A percentile compares a stretch with the other conserved stretches of the same genome.
Evolutionary conservation across 2,329 filamentous ascomycete genomes (phyloP).

Genomic region (Dothideomycetes sp.): DNA sequence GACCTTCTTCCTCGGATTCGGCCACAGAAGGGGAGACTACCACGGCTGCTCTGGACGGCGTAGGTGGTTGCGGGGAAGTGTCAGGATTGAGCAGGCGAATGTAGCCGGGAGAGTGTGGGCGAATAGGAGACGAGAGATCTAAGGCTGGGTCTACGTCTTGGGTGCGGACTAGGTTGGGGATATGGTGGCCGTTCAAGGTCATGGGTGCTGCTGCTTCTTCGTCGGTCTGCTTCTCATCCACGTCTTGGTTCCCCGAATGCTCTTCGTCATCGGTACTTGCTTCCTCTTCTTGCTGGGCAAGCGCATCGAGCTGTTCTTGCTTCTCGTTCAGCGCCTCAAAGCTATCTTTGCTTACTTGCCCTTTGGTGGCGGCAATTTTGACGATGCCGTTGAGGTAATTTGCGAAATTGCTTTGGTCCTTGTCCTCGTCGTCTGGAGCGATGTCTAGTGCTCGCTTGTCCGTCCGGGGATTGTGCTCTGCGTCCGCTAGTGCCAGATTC

Average conservation of each 20-base stretch:
- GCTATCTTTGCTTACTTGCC: slow-evolving; percentile 1
- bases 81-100: background rate
- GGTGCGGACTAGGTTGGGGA: background rate
- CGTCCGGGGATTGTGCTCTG: slow-evolving; percentile 11
- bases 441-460: slow-evolving; percentile 18
- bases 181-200: background rate
- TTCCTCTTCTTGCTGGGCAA: background rate
- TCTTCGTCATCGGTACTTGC: slow-evolving; percentile 2
- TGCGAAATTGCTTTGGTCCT: slow-evolving; percentile 18
- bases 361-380: background rate
- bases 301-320: slow-evolving; percentile 3
- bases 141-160: background rate
- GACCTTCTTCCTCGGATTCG: background rate
- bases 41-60: background rate
- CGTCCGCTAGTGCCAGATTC: slow-evolving; percentile 22
- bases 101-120: background rate
- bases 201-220: slow-evolving; percentile 2
- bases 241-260: slow-evolving; percentile 1
- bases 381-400: slow-evolving; percentile 14
- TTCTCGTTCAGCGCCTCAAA: background rate
- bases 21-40: background rate
- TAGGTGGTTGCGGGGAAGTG: background rate
- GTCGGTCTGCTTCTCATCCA: background rate
- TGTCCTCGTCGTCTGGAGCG: slow-evolving; percentile 17
- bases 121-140: background rate